A percentile compares a stretch with the other conserved stretches of the same genome.
These are phyloP conservation scores for Sugiyamaella grinbergsii DNA, from an alignment of 1,139 yeast genomes.

Conservation along the genomic window DNA sequence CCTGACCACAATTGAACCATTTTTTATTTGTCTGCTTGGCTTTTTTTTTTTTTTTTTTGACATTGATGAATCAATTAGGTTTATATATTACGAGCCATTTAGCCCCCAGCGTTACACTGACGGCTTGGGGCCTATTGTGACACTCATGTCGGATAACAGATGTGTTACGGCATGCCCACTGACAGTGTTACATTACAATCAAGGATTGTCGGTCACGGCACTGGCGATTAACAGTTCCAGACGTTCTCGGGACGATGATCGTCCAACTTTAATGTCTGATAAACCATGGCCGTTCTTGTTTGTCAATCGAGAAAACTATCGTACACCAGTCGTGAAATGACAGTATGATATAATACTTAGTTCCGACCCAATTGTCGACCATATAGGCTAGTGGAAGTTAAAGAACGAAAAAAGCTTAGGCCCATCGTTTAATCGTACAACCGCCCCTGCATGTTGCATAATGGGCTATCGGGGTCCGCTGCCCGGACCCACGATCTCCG, in stretches of 20 bases:
- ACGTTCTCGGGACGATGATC: not conserved
- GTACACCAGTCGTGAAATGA: too few species aligned
- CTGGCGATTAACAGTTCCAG: not conserved
- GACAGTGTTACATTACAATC: not conserved
- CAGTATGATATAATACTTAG: too few species aligned
- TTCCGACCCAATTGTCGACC: too few species aligned
- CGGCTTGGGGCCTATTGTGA: not conserved
- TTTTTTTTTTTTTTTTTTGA: not conserved
- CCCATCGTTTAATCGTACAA: too few species aligned
- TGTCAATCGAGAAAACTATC: too few species aligned
- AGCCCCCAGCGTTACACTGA: too few species aligned
- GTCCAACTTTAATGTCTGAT: not conserved
- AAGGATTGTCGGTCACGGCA: not conserved
- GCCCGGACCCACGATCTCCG: too few species aligned
- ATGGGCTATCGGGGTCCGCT: too few species aligned
- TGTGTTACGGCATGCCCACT: not conserved
- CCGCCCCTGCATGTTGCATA: too few species aligned
- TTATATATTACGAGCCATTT: too few species aligned
- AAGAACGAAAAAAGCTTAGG: too few species aligned
- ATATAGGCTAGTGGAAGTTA: too few species aligned
- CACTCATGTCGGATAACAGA: not conserved
- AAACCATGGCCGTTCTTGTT: not conserved
- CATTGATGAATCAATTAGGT: not conserved
- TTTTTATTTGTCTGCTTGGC: not conserved
- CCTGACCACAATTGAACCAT: constrained; percentile 2